Conservation (phyloP, 208 protist genomes). For the Kentomonas sorsogonicus region DNA sequence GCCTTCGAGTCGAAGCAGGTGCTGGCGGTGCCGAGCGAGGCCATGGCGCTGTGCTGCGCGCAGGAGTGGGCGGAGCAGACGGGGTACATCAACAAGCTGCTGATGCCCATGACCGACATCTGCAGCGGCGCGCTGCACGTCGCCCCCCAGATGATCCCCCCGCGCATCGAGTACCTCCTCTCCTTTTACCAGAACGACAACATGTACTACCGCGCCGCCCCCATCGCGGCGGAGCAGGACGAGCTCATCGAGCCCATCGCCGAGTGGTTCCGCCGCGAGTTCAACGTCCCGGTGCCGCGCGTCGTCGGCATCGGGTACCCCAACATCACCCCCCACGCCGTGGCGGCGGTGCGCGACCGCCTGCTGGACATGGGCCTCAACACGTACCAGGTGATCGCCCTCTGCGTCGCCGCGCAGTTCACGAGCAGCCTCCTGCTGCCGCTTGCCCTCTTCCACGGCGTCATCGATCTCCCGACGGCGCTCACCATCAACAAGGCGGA, state of each 20-base stretch:
- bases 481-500: conserved; percentile 83
- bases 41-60: conserved; percentile 80
- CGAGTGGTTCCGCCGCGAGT: conserved; percentile 68
- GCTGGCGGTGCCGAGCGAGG: conserved; percentile 78
- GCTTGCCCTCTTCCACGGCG: conserved; percentile 71
- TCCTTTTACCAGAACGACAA: conserved; percentile 91
- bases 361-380: conserved; percentile 83
- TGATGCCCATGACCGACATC: conserved; percentile 89
- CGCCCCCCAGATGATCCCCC: conserved; percentile 77
- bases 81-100: conserved; percentile 78
- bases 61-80: conserved; percentile 84
- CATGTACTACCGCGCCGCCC: conserved; percentile 80
- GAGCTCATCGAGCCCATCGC: conserved; percentile 62
- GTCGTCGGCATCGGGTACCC: conserved; percentile 83
- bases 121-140: conserved; percentile 85
- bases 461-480: conserved; percentile 69
- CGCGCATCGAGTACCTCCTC: conserved; percentile 88
- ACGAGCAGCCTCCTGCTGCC: conserved; percentile 88
- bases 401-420: conserved; percentile 90
- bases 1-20: conserved; percentile 76
- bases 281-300: conserved; percentile 75
- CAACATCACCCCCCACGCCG: conserved; percentile 47
- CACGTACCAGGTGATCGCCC: conserved; percentile 84
- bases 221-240: conserved; percentile 76
- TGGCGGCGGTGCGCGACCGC: conserved; percentile 51